A percentile compares a stretch with the other conserved stretches of the same genome.
Evolutionary conservation across 306 rosid genomes (phyloP).

Genomic region (Glycine soja): DNA sequence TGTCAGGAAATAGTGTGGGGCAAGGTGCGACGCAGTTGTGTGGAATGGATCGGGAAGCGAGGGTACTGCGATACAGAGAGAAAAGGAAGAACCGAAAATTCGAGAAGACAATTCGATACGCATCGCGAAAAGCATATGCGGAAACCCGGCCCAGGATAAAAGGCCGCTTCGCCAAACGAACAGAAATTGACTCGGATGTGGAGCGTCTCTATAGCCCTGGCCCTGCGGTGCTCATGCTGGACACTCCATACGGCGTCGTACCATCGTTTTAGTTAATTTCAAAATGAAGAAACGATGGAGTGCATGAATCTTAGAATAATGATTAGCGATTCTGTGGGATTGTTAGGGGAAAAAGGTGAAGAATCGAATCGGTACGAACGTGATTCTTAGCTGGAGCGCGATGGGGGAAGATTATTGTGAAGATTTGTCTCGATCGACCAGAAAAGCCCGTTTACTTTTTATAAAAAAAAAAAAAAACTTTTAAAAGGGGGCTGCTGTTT

Average conservation of each 20-base stretch:
- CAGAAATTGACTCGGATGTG: slow-evolving; percentile 60
- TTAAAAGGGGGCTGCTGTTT: slow-evolving; percentile 7
- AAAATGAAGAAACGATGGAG: background rate
- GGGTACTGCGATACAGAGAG: slow-evolving; percentile 89
- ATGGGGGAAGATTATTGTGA: slow-evolving; percentile 23
- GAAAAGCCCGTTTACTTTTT: slow-evolving; percentile 35
- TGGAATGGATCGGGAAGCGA: slow-evolving; percentile 78
- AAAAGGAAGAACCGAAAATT: slow-evolving; percentile 85
- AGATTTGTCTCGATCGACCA: slow-evolving; percentile 16
- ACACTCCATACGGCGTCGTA: slow-evolving; percentile 89
- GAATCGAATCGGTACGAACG: background rate
- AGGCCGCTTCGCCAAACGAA: slow-evolving; percentile 87
- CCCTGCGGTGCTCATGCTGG: slow-evolving; percentile 39
- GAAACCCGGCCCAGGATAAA: slow-evolving; percentile 91
- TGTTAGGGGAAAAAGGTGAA: background rate
- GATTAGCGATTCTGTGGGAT: slow-evolving; percentile 18
- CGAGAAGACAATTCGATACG: slow-evolving; percentile 86
- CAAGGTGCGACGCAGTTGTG: slow-evolving; percentile 56
- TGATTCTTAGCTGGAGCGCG: slow-evolving; percentile 36
- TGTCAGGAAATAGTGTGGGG: slow-evolving; percentile 35
- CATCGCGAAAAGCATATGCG: slow-evolving; percentile 87
- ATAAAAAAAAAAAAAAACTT: no score
- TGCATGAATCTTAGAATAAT: slow-evolving; percentile 35
- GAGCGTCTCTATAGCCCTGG: slow-evolving; percentile 57
- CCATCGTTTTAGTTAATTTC: slow-evolving; percentile 67